Percentiles rank a stretch among this genome's conserved stretches.
Evolutionary conservation across 495 filamentous ascomycete species (phyloP).

Genomic region (Trichoderma reesei): DNA sequence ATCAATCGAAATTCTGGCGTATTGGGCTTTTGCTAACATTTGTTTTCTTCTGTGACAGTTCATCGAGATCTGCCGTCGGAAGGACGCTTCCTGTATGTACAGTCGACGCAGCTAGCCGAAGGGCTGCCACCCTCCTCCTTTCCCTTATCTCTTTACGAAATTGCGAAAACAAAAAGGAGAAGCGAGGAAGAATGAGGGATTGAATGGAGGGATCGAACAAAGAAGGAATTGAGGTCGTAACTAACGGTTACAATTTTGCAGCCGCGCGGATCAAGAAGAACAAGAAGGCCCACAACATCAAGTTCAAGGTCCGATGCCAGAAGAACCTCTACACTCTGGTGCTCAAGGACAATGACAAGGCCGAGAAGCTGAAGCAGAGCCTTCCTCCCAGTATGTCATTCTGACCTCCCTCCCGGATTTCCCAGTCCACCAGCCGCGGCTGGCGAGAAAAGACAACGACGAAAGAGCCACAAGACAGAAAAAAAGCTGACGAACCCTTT

Average conservation of each 20-base stretch:
- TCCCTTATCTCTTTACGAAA: too few species aligned
- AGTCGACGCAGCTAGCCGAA: constrained; percentile 9
- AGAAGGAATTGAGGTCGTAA: constrained; percentile 26
- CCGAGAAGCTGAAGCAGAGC: constrained; percentile 99
- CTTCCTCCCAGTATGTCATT: constrained; percentile 74
- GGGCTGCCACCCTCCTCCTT: not conserved
- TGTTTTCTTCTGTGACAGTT: constrained; percentile 48
- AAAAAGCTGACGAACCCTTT: not conserved
- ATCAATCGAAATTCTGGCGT: not conserved
- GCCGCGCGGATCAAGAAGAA: constrained; percentile 97
- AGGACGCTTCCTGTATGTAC: constrained; percentile 89
- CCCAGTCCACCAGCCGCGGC: not conserved
- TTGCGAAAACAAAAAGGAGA: not conserved
- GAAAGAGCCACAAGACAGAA: too few species aligned
- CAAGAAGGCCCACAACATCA: constrained; percentile 76
- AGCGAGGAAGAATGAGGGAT: constrained; percentile 1
- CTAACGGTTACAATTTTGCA: constrained; percentile 30
- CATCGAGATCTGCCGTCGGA: constrained; percentile 99
- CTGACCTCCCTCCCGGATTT: not conserved
- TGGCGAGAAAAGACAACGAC: not conserved
- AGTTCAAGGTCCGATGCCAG: constrained; percentile 99
- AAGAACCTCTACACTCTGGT: constrained; percentile 92
- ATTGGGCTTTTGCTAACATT: constrained; percentile 20
- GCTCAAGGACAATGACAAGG: constrained; percentile 96
- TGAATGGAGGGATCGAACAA: constrained; percentile 9